Evolutionary conservation across 2,329 filamentous ascomycete genomes (phyloP).

Genomic region (Albophoma yamanashiensis): DNA sequence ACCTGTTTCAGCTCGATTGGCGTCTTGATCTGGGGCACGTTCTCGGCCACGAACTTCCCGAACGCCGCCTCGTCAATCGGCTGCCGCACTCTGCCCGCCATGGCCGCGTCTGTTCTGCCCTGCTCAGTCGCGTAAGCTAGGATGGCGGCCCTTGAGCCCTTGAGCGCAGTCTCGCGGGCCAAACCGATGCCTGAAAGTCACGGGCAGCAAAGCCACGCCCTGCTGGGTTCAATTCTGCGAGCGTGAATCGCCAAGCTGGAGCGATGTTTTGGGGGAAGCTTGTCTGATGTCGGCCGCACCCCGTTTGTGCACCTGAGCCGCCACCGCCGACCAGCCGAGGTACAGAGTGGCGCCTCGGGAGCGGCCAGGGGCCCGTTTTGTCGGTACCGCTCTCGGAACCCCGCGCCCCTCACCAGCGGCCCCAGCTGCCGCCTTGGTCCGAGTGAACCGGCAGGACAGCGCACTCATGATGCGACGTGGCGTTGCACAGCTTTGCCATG

Average conservation of each 20-base stretch:
- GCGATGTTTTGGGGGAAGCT: not conserved
- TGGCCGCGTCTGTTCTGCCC: slow-evolving; percentile 15
- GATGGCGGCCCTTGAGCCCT: not conserved
- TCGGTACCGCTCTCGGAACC: not conserved
- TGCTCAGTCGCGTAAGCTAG: not conserved
- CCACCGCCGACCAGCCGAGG: not conserved
- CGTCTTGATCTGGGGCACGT: slow-evolving; percentile 74
- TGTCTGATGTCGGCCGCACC: not conserved
- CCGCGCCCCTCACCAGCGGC: not conserved
- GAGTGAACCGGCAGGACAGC: not conserved
- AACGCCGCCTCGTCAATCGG: slow-evolving; percentile 76
- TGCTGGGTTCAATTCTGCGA: not conserved
- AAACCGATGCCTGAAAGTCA: not conserved
- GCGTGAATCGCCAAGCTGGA: not conserved
- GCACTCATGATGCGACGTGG: not conserved
- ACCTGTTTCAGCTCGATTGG: slow-evolving; percentile 89
- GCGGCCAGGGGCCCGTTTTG: not conserved
- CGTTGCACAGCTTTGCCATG: too few relatives aligned
- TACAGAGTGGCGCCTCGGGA: slow-evolving; percentile 1
- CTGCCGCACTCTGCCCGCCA: slow-evolving; percentile 86
- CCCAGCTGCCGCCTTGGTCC: not conserved
- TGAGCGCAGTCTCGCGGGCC: not conserved
- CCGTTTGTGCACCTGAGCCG: not conserved
- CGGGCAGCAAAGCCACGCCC: not conserved
- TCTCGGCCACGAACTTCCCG: slow-evolving; percentile 63